Evolutionary conservation across 2,329 filamentous ascomycete genomes (phyloP).

Genomic region (Myriosclerotinia scirpicola): DNA sequence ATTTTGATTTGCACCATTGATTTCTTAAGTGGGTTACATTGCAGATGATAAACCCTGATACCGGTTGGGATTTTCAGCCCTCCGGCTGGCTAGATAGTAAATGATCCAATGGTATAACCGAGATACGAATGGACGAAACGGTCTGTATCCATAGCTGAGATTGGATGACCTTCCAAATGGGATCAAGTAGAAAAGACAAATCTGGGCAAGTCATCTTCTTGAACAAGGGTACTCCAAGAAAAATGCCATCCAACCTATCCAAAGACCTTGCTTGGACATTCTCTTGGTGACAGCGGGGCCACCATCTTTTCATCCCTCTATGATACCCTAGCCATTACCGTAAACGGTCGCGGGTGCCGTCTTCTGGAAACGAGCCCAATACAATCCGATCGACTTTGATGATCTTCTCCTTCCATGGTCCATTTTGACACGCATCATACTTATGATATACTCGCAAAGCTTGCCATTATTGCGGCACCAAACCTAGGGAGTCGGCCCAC

Average conservation of each 20-base stretch:
- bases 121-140: slow-evolving; percentile 24
- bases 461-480: slow-evolving; percentile 24
- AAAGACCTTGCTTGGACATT: slow-evolving; percentile 12
- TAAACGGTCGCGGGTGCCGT: slow-evolving; percentile 21
- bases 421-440: slow-evolving; percentile 15
- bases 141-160: slow-evolving; percentile 23
- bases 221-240: slow-evolving; percentile 9
- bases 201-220: slow-evolving; percentile 3
- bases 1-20: slow-evolving; percentile 16
- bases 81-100: slow-evolving; percentile 21
- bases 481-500: slow-evolving; percentile 25
- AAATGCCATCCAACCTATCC: not conserved
- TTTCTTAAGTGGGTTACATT: slow-evolving; percentile 19
- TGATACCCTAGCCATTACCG: slow-evolving; percentile 20
- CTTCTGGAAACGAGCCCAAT: slow-evolving; percentile 13
- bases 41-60: slow-evolving; percentile 21
- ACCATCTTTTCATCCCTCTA: slow-evolving; percentile 9
- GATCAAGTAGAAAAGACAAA: slow-evolving; percentile 7
- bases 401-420: slow-evolving; percentile 23
- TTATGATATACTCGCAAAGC: slow-evolving; percentile 21
- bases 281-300: slow-evolving; percentile 14
- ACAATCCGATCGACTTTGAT: slow-evolving; percentile 21
- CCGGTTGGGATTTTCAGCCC: slow-evolving; percentile 22
- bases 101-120: slow-evolving; percentile 10
- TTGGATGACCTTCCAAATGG: slow-evolving; percentile 22